phyloP scores from a whole-genome alignment of 1,284 basidiomycete genomes.

The Flammula alnicola region DNA sequence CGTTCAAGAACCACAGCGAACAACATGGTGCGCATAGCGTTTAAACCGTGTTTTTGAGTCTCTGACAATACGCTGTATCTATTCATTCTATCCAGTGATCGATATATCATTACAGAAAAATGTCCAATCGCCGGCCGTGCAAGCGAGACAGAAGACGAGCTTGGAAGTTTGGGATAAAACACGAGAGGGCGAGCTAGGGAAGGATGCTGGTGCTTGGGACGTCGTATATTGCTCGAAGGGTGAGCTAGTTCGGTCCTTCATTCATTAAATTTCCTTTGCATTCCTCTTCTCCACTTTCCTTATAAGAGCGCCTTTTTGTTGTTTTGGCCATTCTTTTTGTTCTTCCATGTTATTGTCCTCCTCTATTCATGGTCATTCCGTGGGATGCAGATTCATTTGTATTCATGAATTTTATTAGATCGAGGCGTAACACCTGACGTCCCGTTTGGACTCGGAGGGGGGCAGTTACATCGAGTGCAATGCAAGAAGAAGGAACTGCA shows the following conservation, averaged over 20 bases:
- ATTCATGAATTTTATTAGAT: conserved; percentile 22
- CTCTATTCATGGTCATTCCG: too few relatives aligned
- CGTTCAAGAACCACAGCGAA: conserved; percentile 50
- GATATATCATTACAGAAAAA: conserved; percentile 44
- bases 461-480: conserved; percentile 22
- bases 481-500: conserved; percentile 24
- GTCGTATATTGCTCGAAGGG: conserved; percentile 40
- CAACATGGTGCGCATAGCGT: conserved; percentile 50
- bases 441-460: conserved; percentile 11
- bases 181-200: conserved; percentile 26
- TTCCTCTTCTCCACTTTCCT: neutral
- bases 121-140: conserved; percentile 35
- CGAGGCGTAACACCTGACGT: conserved; percentile 10
- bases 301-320: neutral
- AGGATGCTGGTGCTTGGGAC: conserved; percentile 46
- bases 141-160: conserved; percentile 38
- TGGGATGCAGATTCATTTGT: neutral
- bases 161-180: conserved; percentile 46
- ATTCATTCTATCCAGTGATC: conserved; percentile 42
- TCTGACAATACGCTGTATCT: conserved; percentile 4
- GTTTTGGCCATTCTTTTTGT: neutral
- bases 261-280: neutral
- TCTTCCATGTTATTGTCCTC: neutral
- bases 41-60: neutral
- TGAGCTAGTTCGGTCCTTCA: neutral